phyloP scores from a whole-genome alignment of 2,329 filamentous ascomycete species.

The Stagonosporopsis cucurbitacearum region DNA sequence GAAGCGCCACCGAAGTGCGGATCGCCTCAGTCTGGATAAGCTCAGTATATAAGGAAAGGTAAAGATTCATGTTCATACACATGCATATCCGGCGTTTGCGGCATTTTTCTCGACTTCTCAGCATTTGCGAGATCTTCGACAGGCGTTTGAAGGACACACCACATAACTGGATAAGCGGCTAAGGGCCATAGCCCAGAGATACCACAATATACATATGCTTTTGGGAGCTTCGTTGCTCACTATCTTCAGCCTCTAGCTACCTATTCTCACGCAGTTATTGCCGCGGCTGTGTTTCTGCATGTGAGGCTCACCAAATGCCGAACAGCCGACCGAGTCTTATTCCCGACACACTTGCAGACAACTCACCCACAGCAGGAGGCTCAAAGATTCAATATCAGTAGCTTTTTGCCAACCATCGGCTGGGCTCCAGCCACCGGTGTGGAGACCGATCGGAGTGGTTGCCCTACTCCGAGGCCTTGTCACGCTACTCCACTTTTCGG shows the following conservation, averaged over 20 bases:
- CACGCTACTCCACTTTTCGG: slow-evolving; percentile 34
- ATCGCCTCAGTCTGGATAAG: slow-evolving; percentile 75
- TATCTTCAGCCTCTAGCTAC: background rate
- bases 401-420: background rate
- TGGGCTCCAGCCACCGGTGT: slow-evolving; percentile 6
- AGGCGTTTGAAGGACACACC: slow-evolving; percentile 21
- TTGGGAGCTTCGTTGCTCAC: slow-evolving; percentile 21
- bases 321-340: slow-evolving; percentile 4
- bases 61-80: slow-evolving; percentile 9
- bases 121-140: slow-evolving; percentile 16
- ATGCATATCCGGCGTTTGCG: slow-evolving; percentile 42
- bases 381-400: background rate
- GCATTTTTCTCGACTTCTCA: slow-evolving; percentile 21
- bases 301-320: slow-evolving; percentile 21
- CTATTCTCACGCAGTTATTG: background rate
- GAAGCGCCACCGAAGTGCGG: slow-evolving; percentile 73
- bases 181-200: slow-evolving; percentile 1
- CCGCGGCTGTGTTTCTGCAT: slow-evolving; percentile 5
- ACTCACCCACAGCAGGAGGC: background rate
- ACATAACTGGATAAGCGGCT: slow-evolving; percentile 3
- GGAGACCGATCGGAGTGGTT: slow-evolving; percentile 4
- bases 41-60: slow-evolving; percentile 67
- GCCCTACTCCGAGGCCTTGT: slow-evolving; percentile 22
- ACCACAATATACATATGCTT: slow-evolving; percentile 20
- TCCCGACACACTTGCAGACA: background rate